A percentile compares a stretch with the other conserved stretches of the same genome.
These are phyloP conservation scores for Hirsutella minnesotensis DNA, from an alignment of 2,329 filamentous ascomycete species.

Conservation along the genomic window DNA sequence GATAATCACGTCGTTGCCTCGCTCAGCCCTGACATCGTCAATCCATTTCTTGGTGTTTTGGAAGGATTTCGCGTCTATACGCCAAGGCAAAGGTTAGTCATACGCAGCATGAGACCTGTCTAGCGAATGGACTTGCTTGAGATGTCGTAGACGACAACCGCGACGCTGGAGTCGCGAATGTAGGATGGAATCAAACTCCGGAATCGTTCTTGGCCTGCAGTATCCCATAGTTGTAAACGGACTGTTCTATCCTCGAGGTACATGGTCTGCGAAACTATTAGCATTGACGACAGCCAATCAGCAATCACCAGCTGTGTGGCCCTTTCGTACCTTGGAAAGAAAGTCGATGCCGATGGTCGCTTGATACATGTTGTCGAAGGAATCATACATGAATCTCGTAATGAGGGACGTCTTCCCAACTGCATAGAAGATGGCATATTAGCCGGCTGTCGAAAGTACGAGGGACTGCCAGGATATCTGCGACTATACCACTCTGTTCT, in stretches of 20 bases:
- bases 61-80: constrained; percentile 78
- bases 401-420: constrained; percentile 98
- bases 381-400: constrained; percentile 99
- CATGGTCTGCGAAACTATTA: constrained; percentile 56
- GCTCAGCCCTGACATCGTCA: constrained; percentile 90
- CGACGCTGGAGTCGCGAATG: constrained; percentile 94
- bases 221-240: constrained; percentile 95
- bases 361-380: constrained; percentile 99
- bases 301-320: neutral
- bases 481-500: constrained; percentile 87
- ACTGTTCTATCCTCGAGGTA: constrained; percentile 98
- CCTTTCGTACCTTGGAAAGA: constrained; percentile 71
- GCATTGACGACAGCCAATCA: neutral
- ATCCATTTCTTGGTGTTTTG: constrained; percentile 99
- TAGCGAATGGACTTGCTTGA: constrained; percentile 46
- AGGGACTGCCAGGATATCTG: neutral
- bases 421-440: constrained; percentile 35
- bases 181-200: constrained; percentile 95
- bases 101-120: neutral
- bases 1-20: constrained; percentile 97
- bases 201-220: constrained; percentile 93
- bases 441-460: no score
- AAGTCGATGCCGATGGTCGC: constrained; percentile 99
- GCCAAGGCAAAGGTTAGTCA: neutral
- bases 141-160: constrained; percentile 97